Base-by-base conservation (phyloP, 495 filamentous ascomycete species). In the Talaromyces adpressus region DNA sequence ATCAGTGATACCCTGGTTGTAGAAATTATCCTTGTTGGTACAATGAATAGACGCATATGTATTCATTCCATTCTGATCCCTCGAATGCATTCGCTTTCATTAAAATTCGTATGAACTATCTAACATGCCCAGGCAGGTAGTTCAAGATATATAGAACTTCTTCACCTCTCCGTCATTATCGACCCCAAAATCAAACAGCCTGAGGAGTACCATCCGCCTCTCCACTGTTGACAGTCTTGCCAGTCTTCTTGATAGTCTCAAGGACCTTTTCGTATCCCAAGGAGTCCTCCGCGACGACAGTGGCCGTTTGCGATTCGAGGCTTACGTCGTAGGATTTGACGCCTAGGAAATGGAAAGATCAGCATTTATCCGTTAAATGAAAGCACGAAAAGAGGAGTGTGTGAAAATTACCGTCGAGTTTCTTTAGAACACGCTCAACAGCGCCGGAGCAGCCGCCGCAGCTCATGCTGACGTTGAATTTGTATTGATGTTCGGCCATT, bases 371-470 rank as follows among this genome's bases (percentile, higher is more conserved):
- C n/a, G n/a, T n/a, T n/a, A n/a, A n/a, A n/a, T n/a, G n/a, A n/a
- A n/a, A n/a, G n/a, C n/a, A n/a, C n/a, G n/a, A n/a, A 16, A 29
- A 53, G 49, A 4, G 8, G 6, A 20, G 57, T 54, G 29, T 25
- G 18, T 36, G 41, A 45, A 6, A 45, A 6, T 41, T 70, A 97
- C 94, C 94, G 11, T 97, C 89, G 0, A 96, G 83, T 77, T 88
- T 96, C 75, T 89, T 93, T n/a, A 98, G 83, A n/a, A 97, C 91
- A n/a, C 91, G 82, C 69, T 94, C 89, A 6, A 98, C 76, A 59
- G 87, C 87, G 60, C 87, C 86, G 34, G 86, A 89, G 79, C 87
- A 89, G 63, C 87, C 87, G 68, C 82, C 79, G 71, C 87, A 89
- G 77, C 78, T 83, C 87, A 89, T 89, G 65, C 78, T 72, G 69